These are phyloP conservation scores for Suillus lakei DNA, from an alignment of 768 basidiomycete genomes.

Conservation along the genomic window DNA sequence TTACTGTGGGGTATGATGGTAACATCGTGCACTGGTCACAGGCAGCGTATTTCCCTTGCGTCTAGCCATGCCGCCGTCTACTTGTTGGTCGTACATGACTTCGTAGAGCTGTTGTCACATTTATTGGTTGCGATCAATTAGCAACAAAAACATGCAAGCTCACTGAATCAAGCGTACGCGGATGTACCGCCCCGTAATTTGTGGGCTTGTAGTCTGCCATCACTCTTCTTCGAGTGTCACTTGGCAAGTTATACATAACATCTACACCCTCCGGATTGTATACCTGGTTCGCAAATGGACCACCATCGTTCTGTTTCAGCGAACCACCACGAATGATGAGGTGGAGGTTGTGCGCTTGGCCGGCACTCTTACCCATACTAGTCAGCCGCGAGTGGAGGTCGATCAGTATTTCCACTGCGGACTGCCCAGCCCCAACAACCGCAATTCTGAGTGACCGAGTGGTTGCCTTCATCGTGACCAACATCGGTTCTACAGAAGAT, in stretches of 20 bases:
- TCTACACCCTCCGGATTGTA: slow-evolving; percentile 54
- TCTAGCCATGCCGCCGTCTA: slow-evolving; percentile 46
- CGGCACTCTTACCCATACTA: slow-evolving; percentile 29
- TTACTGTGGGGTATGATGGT: slow-evolving; percentile 44
- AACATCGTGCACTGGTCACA: slow-evolving; percentile 32
- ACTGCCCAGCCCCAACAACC: slow-evolving; percentile 54
- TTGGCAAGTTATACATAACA: slow-evolving; percentile 42
- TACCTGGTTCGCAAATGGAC: slow-evolving; percentile 58
- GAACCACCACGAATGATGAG: slow-evolving; percentile 57
- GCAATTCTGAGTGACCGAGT: slow-evolving; percentile 43
- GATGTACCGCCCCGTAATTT: slow-evolving; percentile 60
- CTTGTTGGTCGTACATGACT: slow-evolving; percentile 53
- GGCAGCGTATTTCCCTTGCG: slow-evolving; percentile 30
- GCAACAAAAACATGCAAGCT: slow-evolving; percentile 16
- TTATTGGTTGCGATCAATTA: slow-evolving; percentile 1
- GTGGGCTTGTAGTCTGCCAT: slow-evolving; percentile 52
- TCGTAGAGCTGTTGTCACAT: slow-evolving; percentile 46
- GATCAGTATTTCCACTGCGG: slow-evolving; percentile 51
- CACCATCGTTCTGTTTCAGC: slow-evolving; percentile 56
- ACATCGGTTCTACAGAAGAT: slow-evolving; percentile 40
- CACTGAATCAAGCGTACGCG: slow-evolving; percentile 48
- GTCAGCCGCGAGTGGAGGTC: slow-evolving; percentile 47
- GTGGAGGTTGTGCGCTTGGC: slow-evolving; percentile 45
- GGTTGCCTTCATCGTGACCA: slow-evolving; percentile 31
- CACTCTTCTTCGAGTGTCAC: slow-evolving; percentile 40